These are phyloP conservation scores for Sporobolomyces pararoseus DNA, from an alignment of 768 basidiomycete genomes.

Conservation along the genomic window DNA sequence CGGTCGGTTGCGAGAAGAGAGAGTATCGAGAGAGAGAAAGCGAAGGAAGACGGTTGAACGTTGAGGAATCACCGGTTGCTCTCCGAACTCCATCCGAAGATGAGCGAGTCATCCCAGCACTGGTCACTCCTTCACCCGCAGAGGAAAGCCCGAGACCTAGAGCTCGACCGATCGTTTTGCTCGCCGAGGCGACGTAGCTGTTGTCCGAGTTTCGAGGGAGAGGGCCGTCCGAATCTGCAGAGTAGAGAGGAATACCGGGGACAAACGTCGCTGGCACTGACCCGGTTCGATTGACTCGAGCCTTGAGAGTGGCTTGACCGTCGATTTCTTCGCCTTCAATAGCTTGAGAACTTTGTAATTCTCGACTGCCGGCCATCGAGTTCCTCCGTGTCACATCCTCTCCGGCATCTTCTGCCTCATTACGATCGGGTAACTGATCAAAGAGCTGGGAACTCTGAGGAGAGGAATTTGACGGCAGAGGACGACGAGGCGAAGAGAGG, in stretches of 20 bases:
- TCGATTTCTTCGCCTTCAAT: background rate
- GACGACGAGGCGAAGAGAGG: background rate
- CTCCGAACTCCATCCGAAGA: slow-evolving; percentile 16
- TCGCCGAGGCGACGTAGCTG: slow-evolving; percentile 31
- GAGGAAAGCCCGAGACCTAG: slow-evolving; percentile 32
- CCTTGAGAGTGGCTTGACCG: slow-evolving; percentile 3
- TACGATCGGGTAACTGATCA: background rate
- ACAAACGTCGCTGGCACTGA: slow-evolving; percentile 6
- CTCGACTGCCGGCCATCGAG: background rate
- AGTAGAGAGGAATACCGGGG: slow-evolving; percentile 32
- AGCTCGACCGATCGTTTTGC: slow-evolving; percentile 36
- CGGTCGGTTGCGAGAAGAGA: slow-evolving; percentile 24
- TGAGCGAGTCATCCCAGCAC: slow-evolving; percentile 13
- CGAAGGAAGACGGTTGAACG: slow-evolving; percentile 3
- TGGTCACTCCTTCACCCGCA: background rate
- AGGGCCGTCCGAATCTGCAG: background rate
- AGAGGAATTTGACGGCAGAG: background rate
- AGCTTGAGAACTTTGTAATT: background rate
- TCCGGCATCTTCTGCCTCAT: background rate
- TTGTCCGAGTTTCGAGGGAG: background rate
- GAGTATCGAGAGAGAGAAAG: slow-evolving; percentile 31
- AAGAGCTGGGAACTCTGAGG: background rate
- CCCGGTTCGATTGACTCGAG: background rate
- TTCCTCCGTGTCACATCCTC: background rate
- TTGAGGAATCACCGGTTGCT: background rate